Evolutionary conservation across 306 rosid genomes (phyloP).

Genomic region (Quercus parvula): DNA sequence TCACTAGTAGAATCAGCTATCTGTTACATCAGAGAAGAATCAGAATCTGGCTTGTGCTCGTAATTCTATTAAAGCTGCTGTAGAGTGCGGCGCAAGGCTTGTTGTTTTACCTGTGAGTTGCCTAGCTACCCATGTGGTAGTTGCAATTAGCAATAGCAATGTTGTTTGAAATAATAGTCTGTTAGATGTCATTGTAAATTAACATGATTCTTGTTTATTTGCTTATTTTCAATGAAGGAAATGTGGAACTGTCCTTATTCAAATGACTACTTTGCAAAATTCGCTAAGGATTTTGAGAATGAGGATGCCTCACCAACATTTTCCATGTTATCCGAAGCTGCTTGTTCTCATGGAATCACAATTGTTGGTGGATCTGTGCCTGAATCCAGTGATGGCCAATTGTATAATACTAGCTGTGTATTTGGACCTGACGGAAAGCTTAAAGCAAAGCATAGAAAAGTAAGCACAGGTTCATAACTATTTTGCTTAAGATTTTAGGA

Average conservation of each 20-base stretch:
- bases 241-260: constrained; percentile 30
- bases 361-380: constrained; percentile 35
- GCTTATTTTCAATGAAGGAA: not conserved
- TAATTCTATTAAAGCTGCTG: constrained; percentile 3
- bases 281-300: constrained; percentile 16
- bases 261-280: constrained; percentile 4
- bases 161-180: constrained; percentile 3
- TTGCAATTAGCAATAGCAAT: not conserved
- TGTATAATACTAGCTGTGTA: constrained; percentile 36
- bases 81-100: constrained; percentile 9
- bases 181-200: not conserved
- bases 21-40: constrained; percentile 18
- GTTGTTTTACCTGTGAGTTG: constrained; percentile 32
- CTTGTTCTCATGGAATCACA: constrained; percentile 14
- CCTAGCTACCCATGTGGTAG: not conserved
- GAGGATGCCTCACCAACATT: constrained; percentile 9
- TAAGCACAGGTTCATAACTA: not conserved
- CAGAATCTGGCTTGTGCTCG: constrained; percentile 14
- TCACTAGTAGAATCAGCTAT: constrained; percentile 1
- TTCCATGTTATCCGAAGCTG: constrained; percentile 22
- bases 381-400: constrained; percentile 6
- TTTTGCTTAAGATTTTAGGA: not conserved
- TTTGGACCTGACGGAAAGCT: constrained; percentile 37
- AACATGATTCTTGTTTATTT: not conserved
- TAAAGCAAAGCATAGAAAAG: constrained; percentile 28